phyloP scores from a whole-genome alignment of 805 yeast genomes.

The Candida broadrunensis region DNA sequence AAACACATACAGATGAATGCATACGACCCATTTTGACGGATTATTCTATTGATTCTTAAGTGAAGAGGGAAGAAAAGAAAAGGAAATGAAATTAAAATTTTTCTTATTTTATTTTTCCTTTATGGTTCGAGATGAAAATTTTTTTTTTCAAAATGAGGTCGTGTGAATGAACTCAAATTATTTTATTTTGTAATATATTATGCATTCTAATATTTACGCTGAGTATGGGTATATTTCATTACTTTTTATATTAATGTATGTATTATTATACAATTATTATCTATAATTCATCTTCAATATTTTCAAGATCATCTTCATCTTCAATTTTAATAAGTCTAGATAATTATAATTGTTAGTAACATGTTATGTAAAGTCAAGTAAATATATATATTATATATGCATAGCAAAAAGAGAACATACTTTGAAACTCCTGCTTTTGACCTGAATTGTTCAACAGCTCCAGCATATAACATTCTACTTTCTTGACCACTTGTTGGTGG shows the following conservation, averaged over 20 bases:
- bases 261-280: too few relatives aligned
- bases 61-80: slow-evolving; percentile 5
- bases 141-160: too few relatives aligned
- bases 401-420: slow-evolving; percentile 32
- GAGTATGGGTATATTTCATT: too few relatives aligned
- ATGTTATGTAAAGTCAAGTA: too few relatives aligned
- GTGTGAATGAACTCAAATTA: too few relatives aligned
- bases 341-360: too few relatives aligned
- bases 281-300: slow-evolving; percentile 38
- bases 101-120: not conserved
- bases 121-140: too few relatives aligned
- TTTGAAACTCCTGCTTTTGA: slow-evolving; percentile 74
- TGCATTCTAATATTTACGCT: too few relatives aligned
- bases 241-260: too few relatives aligned
- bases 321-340: slow-evolving; percentile 54
- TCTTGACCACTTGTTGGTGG: slow-evolving; percentile 86
- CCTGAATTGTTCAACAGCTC: slow-evolving; percentile 78
- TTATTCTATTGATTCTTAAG: slow-evolving; percentile 25
- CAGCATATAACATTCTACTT: slow-evolving; percentile 84
- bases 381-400: too few relatives aligned
- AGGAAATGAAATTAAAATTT: too few relatives aligned
- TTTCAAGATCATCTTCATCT: slow-evolving; percentile 71
- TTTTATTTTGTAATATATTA: too few relatives aligned
- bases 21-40: slow-evolving; percentile 96
- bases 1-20: slow-evolving; percentile 90